phyloP scores from a whole-genome alignment of 2,329 filamentous ascomycete genomes.

The Aspergillus quadricinctus region DNA sequence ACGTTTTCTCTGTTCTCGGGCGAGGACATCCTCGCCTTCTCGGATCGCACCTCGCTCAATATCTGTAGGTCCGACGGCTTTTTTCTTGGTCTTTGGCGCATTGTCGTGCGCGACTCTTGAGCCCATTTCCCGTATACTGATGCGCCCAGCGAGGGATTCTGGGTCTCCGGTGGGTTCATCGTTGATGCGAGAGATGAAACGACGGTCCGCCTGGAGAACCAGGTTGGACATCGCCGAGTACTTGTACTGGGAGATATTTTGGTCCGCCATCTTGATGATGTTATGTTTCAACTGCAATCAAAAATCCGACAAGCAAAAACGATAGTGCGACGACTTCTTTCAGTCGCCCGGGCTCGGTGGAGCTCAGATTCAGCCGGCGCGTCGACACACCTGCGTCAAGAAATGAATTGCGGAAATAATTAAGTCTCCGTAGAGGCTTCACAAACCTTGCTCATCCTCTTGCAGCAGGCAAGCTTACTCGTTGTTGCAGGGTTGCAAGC shows the following conservation, averaged over 20 bases:
- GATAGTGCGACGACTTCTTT: conserved; percentile 24
- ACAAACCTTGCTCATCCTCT: conserved; percentile 38
- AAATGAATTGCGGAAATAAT: conserved; percentile 22
- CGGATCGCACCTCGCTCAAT: conserved; percentile 70
- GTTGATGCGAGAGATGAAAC: conserved; percentile 85
- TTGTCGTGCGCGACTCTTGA: conserved; percentile 72
- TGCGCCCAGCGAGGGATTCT: conserved; percentile 89
- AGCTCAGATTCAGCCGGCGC: conserved; percentile 31
- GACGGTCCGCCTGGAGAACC: conserved; percentile 98
- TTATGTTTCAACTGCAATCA: conserved; percentile 11
- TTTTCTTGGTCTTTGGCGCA: conserved; percentile 77
- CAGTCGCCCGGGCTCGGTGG: conserved; percentile 25
- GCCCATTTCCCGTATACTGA: conserved; percentile 95
- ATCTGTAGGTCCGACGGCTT: conserved; percentile 58
- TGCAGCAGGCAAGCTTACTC: conserved; percentile 25
- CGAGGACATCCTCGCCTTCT: conserved; percentile 78
- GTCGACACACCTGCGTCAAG: conserved; percentile 26
- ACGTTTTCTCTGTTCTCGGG: conserved; percentile 79
- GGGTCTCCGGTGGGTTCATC: conserved; percentile 97
- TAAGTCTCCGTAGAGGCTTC: conserved; percentile 21
- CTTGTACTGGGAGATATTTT: conserved; percentile 89
- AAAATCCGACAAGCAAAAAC: conserved; percentile 14
- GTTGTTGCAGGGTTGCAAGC: conserved; percentile 24
- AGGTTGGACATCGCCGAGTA: conserved; percentile 99
- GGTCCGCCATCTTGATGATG: conserved; percentile 60